A percentile compares a stretch with the other conserved stretches of the same genome.
Conservation (phyloP, 192 early-diverging fungal genomes). For the Phycomyces blakesleeanus region DNA sequence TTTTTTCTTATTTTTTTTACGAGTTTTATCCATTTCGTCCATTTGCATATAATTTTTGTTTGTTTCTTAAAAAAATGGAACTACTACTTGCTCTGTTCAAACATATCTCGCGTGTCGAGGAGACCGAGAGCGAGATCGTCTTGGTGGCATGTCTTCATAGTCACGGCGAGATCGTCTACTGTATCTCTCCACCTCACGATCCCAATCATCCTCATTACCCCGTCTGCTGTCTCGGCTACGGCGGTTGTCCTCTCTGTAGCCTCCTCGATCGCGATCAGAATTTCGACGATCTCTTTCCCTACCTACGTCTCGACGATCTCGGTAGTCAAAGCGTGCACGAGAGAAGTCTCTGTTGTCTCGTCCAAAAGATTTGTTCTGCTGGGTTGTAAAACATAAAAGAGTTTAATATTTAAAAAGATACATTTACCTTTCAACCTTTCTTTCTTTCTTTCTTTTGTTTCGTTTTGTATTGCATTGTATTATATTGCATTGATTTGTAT, state of each 20-base stretch:
- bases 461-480: too few species aligned
- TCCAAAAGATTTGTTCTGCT: conserved; percentile 11
- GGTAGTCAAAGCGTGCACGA: conserved; percentile 38
- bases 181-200: conserved; percentile 42
- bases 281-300: conserved; percentile 37
- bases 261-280: conserved; percentile 29
- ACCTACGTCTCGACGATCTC: conserved; percentile 35
- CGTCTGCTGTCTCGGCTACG: conserved; percentile 41
- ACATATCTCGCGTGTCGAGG: conserved; percentile 26
- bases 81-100: not conserved
- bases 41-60: not conserved
- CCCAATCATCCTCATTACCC: conserved; percentile 44
- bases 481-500: too few species aligned
- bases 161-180: conserved; percentile 34
- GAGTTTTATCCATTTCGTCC: too few species aligned
- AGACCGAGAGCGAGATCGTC: conserved; percentile 33
- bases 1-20: too few species aligned
- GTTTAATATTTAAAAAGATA: too few species aligned
- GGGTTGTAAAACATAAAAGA: too few species aligned
- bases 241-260: conserved; percentile 36
- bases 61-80: not conserved
- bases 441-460: too few species aligned
- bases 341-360: conserved; percentile 23
- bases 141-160: conserved; percentile 25
- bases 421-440: too few species aligned